phyloP scores from a whole-genome alignment of 306 rosid genomes.

The Acmispon strigosus region DNA sequence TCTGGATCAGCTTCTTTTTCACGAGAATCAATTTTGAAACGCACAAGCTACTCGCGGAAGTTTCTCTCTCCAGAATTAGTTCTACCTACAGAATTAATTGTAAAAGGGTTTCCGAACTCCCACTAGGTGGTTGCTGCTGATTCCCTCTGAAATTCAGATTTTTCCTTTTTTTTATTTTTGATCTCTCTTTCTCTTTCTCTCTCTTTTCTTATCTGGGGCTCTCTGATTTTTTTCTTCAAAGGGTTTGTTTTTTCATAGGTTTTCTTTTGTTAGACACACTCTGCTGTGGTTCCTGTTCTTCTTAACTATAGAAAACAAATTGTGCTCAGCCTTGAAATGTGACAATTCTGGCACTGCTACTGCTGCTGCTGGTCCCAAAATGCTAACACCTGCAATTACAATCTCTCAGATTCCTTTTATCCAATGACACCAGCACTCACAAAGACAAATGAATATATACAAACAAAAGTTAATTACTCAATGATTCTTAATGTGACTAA shows the following conservation, averaged over 20 bases:
- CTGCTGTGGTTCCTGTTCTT: neutral
- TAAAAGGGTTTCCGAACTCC: too few species aligned
- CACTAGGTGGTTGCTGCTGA: conserved; percentile 9
- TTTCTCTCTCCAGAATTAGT: too few species aligned
- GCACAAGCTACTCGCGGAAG: too few species aligned
- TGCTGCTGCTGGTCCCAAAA: conserved; percentile 39
- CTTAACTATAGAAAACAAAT: neutral
- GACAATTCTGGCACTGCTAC: conserved; percentile 30
- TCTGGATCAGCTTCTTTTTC: too few species aligned
- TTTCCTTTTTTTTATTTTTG: neutral
- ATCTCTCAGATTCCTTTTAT: conserved; percentile 38
- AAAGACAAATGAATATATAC: conserved; percentile 12
- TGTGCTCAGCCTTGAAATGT: conserved; percentile 21
- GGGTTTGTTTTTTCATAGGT: neutral
- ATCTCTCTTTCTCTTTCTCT: too few species aligned
- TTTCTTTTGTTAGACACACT: neutral
- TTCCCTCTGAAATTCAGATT: conserved; percentile 33
- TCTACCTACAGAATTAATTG: too few species aligned
- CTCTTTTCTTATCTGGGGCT: too few species aligned
- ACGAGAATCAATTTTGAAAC: too few species aligned
- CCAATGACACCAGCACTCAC: conserved; percentile 28
- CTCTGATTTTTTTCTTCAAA: neutral
- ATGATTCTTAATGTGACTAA: conserved; percentile 14
- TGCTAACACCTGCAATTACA: conserved; percentile 35
- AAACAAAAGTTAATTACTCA: conserved; percentile 9